Percentiles rank a stretch among this genome's conserved stretches.
Conservation (phyloP, 805 yeast species). For the Cyberlindnera maclurae region DNA sequence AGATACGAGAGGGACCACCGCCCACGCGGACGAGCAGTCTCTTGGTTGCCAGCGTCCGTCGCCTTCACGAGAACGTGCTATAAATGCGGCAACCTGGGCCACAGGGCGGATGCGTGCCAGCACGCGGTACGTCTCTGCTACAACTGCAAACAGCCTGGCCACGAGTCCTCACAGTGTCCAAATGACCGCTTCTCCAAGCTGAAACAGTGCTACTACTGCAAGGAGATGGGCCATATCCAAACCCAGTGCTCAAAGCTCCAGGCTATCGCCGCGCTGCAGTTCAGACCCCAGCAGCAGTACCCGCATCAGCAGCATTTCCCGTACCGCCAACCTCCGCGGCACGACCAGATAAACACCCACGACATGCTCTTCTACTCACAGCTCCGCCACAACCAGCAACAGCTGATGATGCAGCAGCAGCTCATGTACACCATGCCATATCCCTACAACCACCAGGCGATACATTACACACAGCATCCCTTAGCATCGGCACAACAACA, state of each 20-base stretch:
- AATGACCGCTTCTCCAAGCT: slow-evolving; percentile 12
- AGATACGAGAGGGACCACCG: too few relatives aligned
- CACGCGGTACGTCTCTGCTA: slow-evolving; percentile 23
- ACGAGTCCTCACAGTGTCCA: slow-evolving; percentile 23
- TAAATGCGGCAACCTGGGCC: slow-evolving; percentile 27
- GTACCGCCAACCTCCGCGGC: neutral
- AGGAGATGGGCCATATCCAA: slow-evolving; percentile 25
- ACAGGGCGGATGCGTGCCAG: slow-evolving; percentile 24
- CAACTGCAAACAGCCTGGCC: slow-evolving; percentile 27
- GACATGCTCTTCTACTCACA: slow-evolving; percentile 4
- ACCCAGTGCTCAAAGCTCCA: slow-evolving; percentile 19
- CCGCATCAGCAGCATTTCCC: neutral
- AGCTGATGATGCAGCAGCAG: neutral
- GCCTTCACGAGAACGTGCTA: slow-evolving; percentile 26
- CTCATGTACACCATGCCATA: neutral
- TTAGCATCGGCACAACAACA: neutral
- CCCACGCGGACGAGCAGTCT: too few relatives aligned
- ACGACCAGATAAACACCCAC: neutral
- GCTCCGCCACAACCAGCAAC: slow-evolving; percentile 2
- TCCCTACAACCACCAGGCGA: neutral
- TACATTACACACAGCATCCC: neutral
- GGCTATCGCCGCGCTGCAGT: slow-evolving; percentile 1
- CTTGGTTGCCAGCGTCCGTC: slow-evolving; percentile 15
- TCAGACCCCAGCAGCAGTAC: neutral
- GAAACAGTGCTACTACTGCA: slow-evolving; percentile 26